Conservation (phyloP, 108 stramenopile species). For the Cyclotella choctawhatcheeana region DNA sequence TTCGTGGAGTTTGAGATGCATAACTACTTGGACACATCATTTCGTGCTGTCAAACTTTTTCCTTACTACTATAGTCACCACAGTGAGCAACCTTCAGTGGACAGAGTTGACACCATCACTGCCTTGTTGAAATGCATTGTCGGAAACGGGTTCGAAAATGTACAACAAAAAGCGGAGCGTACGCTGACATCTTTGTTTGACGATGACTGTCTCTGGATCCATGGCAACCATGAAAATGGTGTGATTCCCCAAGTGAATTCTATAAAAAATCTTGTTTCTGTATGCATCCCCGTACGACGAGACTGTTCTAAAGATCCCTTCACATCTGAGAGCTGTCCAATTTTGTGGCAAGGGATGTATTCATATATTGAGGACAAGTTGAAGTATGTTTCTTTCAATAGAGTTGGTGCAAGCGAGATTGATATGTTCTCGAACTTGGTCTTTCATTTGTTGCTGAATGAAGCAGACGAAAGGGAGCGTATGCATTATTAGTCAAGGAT, state of each 20-base stretch:
- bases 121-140: neutral
- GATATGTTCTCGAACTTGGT: neutral
- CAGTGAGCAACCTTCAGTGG: neutral
- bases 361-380: neutral
- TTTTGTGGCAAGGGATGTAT: constrained; percentile 7
- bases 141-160: neutral
- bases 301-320: neutral
- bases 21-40: neutral
- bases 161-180: neutral
- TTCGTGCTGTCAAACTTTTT: neutral
- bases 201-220: neutral
- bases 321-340: neutral
- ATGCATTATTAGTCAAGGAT: neutral
- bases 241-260: neutral
- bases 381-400: neutral
- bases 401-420: neutral
- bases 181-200: neutral
- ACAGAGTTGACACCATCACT: neutral
- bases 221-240: neutral
- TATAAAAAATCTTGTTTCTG: constrained; percentile 1
- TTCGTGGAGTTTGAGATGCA: neutral
- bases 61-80: neutral
- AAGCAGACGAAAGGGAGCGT: neutral
- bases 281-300: neutral
- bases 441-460: neutral